A percentile compares a stretch with the other conserved stretches of the same genome.
Conservation (phyloP, 1,139 yeast genomes). For the Geotrichum aggregatum region DNA sequence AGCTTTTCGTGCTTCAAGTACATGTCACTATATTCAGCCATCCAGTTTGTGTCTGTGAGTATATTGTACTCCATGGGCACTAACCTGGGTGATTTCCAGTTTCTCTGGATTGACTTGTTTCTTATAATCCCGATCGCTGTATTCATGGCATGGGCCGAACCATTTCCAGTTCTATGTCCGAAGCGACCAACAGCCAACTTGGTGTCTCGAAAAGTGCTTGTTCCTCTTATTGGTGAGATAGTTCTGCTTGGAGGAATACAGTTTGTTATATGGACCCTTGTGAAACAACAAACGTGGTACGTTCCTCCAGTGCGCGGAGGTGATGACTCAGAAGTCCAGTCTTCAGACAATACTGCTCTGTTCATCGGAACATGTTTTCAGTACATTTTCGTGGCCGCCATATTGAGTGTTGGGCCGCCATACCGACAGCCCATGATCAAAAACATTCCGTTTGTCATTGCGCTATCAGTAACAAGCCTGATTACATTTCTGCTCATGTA, state of each 20-base stretch:
- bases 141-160: conserved; percentile 94
- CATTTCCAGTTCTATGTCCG: conserved; percentile 54
- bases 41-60: conserved; percentile 85
- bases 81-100: conserved; percentile 95
- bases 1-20: conserved; percentile 95
- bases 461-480: conserved; percentile 49
- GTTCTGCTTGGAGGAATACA: conserved; percentile 60
- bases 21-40: conserved; percentile 95
- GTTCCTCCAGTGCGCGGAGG: conserved; percentile 76
- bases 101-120: conserved; percentile 84
- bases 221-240: conserved; percentile 77
- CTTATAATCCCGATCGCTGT: conserved; percentile 91
- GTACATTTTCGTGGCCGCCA: conserved; percentile 76
- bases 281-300: conserved; percentile 63
- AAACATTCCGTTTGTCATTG: conserved; percentile 67
- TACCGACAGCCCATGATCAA: conserved; percentile 71
- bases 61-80: conserved; percentile 84
- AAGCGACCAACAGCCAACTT: conserved; percentile 93
- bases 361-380: conserved; percentile 83
- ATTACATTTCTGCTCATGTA: conserved; percentile 43
- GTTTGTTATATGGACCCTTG: conserved; percentile 57
- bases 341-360: conserved; percentile 84
- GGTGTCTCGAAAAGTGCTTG: conserved; percentile 79
- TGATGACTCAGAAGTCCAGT: conserved; percentile 72
- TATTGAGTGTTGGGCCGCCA: conserved; percentile 89